Evolutionary conservation across 192 early-diverging fungal genomes (phyloP), one percentile per base, ranked within the genome.

Genomic region (Coemansia sp.): DNA sequence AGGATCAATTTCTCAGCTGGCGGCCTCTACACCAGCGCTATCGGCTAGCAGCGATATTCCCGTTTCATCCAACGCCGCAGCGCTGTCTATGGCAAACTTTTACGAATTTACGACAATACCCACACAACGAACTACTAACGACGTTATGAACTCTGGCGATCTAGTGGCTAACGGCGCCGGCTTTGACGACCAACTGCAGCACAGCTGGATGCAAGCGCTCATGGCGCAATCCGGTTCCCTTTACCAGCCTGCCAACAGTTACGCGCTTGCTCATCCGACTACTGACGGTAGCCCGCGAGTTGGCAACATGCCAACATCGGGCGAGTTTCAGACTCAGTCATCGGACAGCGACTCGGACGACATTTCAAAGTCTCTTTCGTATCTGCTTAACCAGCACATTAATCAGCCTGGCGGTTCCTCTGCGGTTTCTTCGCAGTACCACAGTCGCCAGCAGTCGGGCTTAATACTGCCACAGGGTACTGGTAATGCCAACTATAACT

Each of bases 291-390:
- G 51, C 22, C 66, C 36, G 2, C 52, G 22, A 6, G 47, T 11
- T 16, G n/a, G 27, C 40, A 33, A 62, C 36, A 49, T 36, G 29
- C 44, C 15, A 12, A 9, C 29, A 2, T 7, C 40, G 31, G 54
- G 51, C 71, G 44, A 72, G 51, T 16, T 49, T 31, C 18, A 43
- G 33, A 33, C 40, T n/a, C 42, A 47, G 15, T 74, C 73, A 43
- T 67, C 81, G 12, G 70, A 75, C 60, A 73, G 73, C 76, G 71
- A 84, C 16, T 70, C 81, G 0, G 81, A 82, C 57, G 76, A 78
- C 33, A 73, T 84, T 18, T 70, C 76, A 22, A 74, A 66, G 31
- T 78, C 81, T 1, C 71, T 84, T 3, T 84, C 80, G 9, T 68
- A 73, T 31, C 54, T 78, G 12, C 46, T 78, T 8, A 62, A 76